phyloP scores from a whole-genome alignment of 2,329 filamentous ascomycete genomes.

The Huntiella decipiens region DNA sequence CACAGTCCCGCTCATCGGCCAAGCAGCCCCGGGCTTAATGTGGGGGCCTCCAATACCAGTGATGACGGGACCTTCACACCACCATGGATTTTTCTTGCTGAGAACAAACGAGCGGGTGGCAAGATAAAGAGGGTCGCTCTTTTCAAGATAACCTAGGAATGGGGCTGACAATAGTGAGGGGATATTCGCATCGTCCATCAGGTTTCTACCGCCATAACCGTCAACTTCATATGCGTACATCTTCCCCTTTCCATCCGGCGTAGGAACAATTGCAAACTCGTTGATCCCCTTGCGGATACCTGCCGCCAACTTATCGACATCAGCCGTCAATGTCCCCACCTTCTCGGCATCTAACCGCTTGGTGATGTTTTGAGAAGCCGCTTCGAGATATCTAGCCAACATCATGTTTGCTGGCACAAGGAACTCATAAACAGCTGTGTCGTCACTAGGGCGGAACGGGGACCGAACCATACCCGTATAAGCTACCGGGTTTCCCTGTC shows the following conservation, averaged over 20 bases:
- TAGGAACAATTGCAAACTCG: constrained; percentile 45
- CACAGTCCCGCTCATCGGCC: constrained; percentile 38
- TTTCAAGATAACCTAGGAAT: constrained; percentile 39
- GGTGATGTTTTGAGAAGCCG: constrained; percentile 27
- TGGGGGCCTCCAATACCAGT: constrained; percentile 51
- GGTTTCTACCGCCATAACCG: constrained; percentile 45
- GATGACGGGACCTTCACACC: constrained; percentile 44
- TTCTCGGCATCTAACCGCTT: constrained; percentile 22
- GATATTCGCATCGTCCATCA: constrained; percentile 58
- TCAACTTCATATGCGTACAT: constrained; percentile 66
- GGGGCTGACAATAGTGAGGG: constrained; percentile 47
- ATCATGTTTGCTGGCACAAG: constrained; percentile 84
- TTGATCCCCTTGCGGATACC: constrained; percentile 49
- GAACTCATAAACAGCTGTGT: constrained; percentile 68
- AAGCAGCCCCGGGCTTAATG: constrained; percentile 40
- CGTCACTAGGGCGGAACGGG: constrained; percentile 80
- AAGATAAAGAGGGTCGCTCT: constrained; percentile 47
- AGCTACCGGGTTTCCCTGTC: constrained; percentile 62
- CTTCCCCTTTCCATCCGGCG: constrained; percentile 27
- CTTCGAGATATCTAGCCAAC: constrained; percentile 45
- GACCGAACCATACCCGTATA: constrained; percentile 64
- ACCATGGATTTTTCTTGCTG: constrained; percentile 62
- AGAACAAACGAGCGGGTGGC: constrained; percentile 68
- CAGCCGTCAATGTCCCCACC: constrained; percentile 32
- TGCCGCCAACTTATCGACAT: constrained; percentile 38